phyloP scores from a whole-genome alignment of 139 green algal species.

The Ettlia oleoabundans region DNA sequence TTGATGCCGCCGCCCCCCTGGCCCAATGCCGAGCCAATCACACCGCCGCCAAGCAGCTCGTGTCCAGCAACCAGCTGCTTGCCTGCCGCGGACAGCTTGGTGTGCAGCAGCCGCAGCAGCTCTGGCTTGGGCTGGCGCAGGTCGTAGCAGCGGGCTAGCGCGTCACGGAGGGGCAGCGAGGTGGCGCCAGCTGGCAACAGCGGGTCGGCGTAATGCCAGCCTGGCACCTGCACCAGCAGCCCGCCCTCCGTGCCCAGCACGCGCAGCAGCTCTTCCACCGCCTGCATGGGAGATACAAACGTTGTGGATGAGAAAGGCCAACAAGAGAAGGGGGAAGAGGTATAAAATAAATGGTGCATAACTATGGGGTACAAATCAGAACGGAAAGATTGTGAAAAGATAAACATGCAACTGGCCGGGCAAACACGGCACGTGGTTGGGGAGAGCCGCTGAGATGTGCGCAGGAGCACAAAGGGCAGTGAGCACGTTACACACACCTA shows the following conservation, averaged over 20 bases:
- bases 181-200: background rate
- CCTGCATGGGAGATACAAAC: too few relatives aligned
- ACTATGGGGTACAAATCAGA: too few relatives aligned
- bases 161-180: constrained; percentile 52
- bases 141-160: constrained; percentile 80
- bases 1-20: background rate
- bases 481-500: background rate
- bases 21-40: background rate
- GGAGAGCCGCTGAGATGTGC: too few relatives aligned
- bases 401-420: too few relatives aligned
- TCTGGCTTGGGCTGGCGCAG: constrained; percentile 72
- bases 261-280: constrained; percentile 74
- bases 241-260: constrained; percentile 44
- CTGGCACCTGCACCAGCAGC: constrained; percentile 54
- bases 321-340: background rate
- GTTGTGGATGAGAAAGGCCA: background rate
- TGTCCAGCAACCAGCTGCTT: background rate
- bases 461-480: too few relatives aligned
- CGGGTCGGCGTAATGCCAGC: constrained; percentile 79
- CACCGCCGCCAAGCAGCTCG: background rate
- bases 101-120: constrained; percentile 60
- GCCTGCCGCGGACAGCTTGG: constrained; percentile 13
- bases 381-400: too few relatives aligned
- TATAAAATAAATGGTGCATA: too few relatives aligned
- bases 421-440: too few relatives aligned